Conservation (phyloP, 1,284 basidiomycete species). For the Irpex lacteus region DNA sequence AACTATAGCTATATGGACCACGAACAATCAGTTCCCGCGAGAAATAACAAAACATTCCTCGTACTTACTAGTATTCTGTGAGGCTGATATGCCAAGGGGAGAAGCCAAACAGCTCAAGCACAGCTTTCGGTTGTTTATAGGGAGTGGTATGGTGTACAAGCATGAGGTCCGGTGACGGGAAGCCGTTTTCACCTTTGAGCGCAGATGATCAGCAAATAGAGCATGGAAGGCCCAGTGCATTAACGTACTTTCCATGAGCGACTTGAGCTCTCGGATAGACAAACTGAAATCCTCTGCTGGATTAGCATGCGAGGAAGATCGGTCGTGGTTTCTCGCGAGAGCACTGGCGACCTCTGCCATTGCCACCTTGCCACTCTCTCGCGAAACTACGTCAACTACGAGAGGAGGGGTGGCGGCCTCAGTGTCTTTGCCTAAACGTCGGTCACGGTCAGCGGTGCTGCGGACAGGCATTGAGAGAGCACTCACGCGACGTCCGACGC, state of each 20-base stretch:
- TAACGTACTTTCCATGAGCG: conserved; percentile 55
- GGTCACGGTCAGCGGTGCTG: conserved; percentile 3
- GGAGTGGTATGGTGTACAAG: conserved; percentile 59
- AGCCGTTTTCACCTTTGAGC: conserved; percentile 37
- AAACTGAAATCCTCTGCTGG: conserved; percentile 28
- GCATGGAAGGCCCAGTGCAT: conserved; percentile 5
- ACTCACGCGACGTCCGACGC: conserved; percentile 19
- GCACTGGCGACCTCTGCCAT: conserved; percentile 30
- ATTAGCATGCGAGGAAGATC: conserved; percentile 5
- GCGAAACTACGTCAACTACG: conserved; percentile 33
- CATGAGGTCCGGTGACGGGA: conserved; percentile 71
- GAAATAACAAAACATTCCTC: not conserved
- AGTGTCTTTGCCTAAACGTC: conserved; percentile 10
- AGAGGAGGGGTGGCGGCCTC: conserved; percentile 15
- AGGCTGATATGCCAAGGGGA: conserved; percentile 78
- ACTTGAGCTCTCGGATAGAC: conserved; percentile 44
- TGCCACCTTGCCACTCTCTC: conserved; percentile 36
- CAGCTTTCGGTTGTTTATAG: conserved; percentile 33
- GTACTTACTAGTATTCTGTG: conserved; percentile 70
- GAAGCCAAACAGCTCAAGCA: conserved; percentile 67
- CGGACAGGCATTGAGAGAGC: not conserved
- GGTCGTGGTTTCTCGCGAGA: conserved; percentile 10
- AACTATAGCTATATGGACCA: conserved; percentile 3
- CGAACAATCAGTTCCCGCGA: not conserved
- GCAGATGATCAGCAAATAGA: conserved; percentile 22